Evolutionary conservation across 2,329 filamentous ascomycete genomes (phyloP).

Genomic region (Fusarium multiceps): DNA sequence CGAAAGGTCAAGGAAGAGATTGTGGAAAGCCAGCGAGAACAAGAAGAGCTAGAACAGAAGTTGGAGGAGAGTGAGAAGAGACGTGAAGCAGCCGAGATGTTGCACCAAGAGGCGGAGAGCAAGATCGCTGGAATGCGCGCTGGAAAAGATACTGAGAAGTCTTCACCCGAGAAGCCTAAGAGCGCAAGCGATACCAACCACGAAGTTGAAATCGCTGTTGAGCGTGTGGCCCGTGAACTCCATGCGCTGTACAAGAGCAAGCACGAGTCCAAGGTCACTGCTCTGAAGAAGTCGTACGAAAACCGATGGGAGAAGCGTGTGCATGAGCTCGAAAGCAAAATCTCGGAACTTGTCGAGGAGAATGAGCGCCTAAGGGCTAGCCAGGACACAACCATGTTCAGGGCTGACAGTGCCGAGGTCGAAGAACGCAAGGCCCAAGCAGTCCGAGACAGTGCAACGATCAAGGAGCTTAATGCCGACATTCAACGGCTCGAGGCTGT

Average conservation of each 20-base stretch:
- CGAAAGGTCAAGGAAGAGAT: conserved; percentile 86
- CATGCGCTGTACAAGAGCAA: conserved; percentile 96
- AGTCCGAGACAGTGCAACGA: conserved; percentile 73
- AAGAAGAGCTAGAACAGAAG: conserved; percentile 80
- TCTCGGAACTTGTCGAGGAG: conserved; percentile 76
- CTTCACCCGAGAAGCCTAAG: conserved; percentile 55
- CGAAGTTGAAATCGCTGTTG: conserved; percentile 86
- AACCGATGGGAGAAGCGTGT: conserved; percentile 90
- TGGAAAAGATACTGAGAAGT: conserved; percentile 60
- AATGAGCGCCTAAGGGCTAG: conserved; percentile 78
- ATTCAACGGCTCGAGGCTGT: conserved; percentile 81
- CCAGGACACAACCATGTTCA: conserved; percentile 73
- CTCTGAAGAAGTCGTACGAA: conserved; percentile 87
- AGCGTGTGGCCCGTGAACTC: conserved; percentile 92
- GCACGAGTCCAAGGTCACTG: conserved; percentile 94
- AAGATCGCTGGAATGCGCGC: conserved; percentile 80
- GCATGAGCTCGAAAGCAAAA: conserved; percentile 77
- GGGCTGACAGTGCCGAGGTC: conserved; percentile 58
- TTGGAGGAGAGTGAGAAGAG: conserved; percentile 82
- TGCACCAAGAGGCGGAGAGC: conserved; percentile 80
- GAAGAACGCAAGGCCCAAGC: conserved; percentile 68
- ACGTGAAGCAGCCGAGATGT: conserved; percentile 77
- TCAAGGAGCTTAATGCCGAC: conserved; percentile 77
- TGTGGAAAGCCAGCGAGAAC: conserved; percentile 79
- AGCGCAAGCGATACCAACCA: conserved; percentile 51